phyloP scores from a whole-genome alignment of 1,139 yeast species.

The Scheffersomyces quercinus region DNA sequence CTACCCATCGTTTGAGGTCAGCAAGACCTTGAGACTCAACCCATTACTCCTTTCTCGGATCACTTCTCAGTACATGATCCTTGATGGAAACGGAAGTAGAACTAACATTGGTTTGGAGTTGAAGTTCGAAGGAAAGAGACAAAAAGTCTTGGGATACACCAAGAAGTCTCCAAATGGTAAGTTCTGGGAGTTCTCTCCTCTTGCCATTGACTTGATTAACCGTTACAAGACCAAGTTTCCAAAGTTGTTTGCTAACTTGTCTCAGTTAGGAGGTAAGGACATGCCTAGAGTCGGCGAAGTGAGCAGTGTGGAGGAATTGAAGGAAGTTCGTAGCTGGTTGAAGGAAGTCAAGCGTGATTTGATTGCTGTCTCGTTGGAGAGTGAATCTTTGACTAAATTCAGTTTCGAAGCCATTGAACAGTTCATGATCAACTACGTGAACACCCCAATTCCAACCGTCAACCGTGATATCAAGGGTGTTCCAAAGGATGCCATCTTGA shows the following conservation, averaged over 20 bases:
- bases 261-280: constrained; percentile 18
- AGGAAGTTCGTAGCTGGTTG: constrained; percentile 57
- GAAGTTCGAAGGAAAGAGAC: constrained; percentile 76
- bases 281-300: constrained; percentile 31
- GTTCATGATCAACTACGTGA: constrained; percentile 51
- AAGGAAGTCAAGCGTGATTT: constrained; percentile 55
- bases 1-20: constrained; percentile 66
- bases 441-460: constrained; percentile 41
- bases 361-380: constrained; percentile 68
- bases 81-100: constrained; percentile 48
- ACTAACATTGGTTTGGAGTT: constrained; percentile 82
- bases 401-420: constrained; percentile 71
- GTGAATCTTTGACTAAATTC: constrained; percentile 73
- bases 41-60: constrained; percentile 73
- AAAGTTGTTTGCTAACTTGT: constrained; percentile 50
- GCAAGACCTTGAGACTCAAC: constrained; percentile 57
- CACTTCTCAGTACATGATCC: constrained; percentile 70
- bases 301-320: constrained; percentile 31
- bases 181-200: constrained; percentile 83
- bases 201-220: constrained; percentile 67
- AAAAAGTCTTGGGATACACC: constrained; percentile 87
- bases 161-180: constrained; percentile 51
- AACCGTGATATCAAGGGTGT: constrained; percentile 72
- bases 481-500: constrained; percentile 80
- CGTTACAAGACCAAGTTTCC: constrained; percentile 68